Evolutionary conservation across 2,329 filamentous ascomycete species (phyloP), one percentile per base, ranked within the genome.

Genomic region (Fusarium brachygibbosum): DNA sequence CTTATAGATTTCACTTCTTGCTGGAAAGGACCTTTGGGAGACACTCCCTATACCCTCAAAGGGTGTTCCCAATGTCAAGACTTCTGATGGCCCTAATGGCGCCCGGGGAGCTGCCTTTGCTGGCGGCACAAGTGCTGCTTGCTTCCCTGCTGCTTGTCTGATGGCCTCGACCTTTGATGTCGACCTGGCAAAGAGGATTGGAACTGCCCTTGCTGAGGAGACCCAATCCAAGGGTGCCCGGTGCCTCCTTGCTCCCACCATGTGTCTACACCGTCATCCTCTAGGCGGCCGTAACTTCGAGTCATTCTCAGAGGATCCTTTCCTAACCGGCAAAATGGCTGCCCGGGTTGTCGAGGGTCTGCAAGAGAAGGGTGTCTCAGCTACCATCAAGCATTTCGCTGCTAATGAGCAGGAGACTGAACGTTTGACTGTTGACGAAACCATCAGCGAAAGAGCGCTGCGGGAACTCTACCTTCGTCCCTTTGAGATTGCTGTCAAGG

Each of bases 121-220:
- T 19, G 72, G 58, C 11, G 69, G 71, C 17, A 74, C 73, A 23
- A 66, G 64, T 9, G 73, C 73, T 37, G 73, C 73, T 34, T 75
- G 73, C 59, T 75, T 75, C 40, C 75, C 74, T 12, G 77, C 72
- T 32, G 78, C 76, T 21, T 77, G 76, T 54, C 68, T 72, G 31
- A 72, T 91, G 65, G 89, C 88, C 9, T 87, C 89, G 19, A 90
- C 89, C 21, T 91, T 88, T 81, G 88, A 91, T 72, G 72, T 82
- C 5, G 84, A 87, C 10, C 78, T 91, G 25, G 82, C 90, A 44
- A 79, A 85, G 53, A 78, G 86, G 56, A 83, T 90, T 19, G 89
- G 89, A n/a, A 78, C 82, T 38, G 80, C 88, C 19, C 84, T 91
- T 67, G 89, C 86, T 23, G 84, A 88, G 32, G 89, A 81, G 58